Conservation (phyloP, 208 protist genomes). For the Zelonia costaricensis region DNA sequence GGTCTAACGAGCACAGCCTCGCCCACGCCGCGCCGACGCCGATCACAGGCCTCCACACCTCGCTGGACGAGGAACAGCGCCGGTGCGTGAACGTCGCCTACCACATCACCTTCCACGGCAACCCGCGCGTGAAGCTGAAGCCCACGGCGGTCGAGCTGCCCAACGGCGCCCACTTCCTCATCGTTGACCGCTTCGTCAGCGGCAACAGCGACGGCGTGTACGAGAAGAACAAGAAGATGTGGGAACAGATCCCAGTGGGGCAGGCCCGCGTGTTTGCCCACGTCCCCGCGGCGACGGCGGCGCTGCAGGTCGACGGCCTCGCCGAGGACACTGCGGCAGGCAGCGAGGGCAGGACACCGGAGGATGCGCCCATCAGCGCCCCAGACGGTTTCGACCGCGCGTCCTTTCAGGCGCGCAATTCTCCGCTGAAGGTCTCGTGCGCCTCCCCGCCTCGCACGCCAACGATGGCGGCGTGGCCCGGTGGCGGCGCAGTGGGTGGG, state of each 20-base stretch:
- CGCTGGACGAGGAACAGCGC: conserved; percentile 34
- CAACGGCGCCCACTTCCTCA: conserved; percentile 45
- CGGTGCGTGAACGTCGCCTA: conserved; percentile 56
- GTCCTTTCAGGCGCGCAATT: too few species aligned
- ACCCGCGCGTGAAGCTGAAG: conserved; percentile 62
- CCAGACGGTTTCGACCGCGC: too few species aligned
- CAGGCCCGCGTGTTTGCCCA: conserved; percentile 65
- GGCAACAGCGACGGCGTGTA: conserved; percentile 76
- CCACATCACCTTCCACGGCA: conserved; percentile 49
- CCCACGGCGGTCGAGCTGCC: conserved; percentile 43
- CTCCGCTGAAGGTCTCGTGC: too few species aligned
- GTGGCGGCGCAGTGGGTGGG: too few species aligned
- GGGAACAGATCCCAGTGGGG: conserved; percentile 78
- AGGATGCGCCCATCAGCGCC: too few species aligned
- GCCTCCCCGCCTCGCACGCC: neutral
- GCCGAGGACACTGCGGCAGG: neutral
- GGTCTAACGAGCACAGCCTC: conserved; percentile 14
- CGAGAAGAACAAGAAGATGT: conserved; percentile 64
- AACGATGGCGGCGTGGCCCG: neutral
- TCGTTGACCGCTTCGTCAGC: conserved; percentile 60
- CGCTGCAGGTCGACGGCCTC: neutral
- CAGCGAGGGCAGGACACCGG: neutral
- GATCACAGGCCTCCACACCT: too few species aligned
- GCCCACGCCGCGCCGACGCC: neutral
- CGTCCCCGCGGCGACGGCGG: neutral